Base-by-base conservation (phyloP, 2,329 filamentous ascomycete genomes). In the Fragosphaeria purpurea region DNA sequence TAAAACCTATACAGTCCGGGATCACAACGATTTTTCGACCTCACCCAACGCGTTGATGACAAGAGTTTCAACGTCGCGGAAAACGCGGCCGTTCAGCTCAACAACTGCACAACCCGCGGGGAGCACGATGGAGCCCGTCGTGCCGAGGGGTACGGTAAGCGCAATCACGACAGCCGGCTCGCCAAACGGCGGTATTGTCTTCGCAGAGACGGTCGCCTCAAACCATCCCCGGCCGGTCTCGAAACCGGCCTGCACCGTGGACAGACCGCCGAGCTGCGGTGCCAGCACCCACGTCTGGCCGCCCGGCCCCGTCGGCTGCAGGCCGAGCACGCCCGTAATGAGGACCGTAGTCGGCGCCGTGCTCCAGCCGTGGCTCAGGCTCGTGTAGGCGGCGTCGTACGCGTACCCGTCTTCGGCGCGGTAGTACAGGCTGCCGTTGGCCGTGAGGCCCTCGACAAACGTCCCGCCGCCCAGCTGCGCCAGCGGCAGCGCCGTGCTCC, bases 371-470 rank as follows among this genome's bases (percentile, higher is more conserved):
- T 76, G 72, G 11, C 72, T 63, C 53, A 75, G 73, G n/a, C 66
- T 70, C 6, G 70, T 71, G 50, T 74, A 72, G 45, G 45, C 50
- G n/a, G 50, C 50, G 22, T 22, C 22, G 22, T 22, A 22, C 22
- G 22, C 22, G 22, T 22, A 22, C 4, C 45, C 50, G 5, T 43
- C 46, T n/a, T 11, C 37, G 4, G 48, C 38, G 38, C 46, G 37
- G 39, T 50, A 52, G 54, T 80, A 79, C 0, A 75, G 75, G 7
- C 70, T 33, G 4, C 62, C 61, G 54, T 82, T 37, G 0, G 61
- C 61, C 1, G 77, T 66, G 52, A 79, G 82, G 0, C 79, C 79
- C 61, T 83, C 80, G 32, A 81, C 70, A 22, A 77, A 71, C 22
- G 22, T 22, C 22, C 22, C 22, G 22, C 22, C 22, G 22, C 22